These are phyloP conservation scores for Boeremia exigua DNA, from an alignment of 2,329 filamentous ascomycete genomes.

Conservation along the genomic window DNA sequence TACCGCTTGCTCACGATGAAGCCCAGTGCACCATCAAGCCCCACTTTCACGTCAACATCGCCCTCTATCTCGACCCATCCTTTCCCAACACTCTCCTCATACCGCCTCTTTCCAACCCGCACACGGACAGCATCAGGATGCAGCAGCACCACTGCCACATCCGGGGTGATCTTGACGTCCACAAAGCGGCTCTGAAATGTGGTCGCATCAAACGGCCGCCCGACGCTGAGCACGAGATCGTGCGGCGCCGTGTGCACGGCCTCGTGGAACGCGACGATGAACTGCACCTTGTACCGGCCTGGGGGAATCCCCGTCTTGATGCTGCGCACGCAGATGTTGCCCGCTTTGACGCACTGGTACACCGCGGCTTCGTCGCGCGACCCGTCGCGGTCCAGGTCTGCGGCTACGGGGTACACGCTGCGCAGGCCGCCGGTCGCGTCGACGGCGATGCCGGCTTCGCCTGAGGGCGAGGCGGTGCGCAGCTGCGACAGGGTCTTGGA, in stretches of 20 bases:
- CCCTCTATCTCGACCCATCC: constrained; percentile 49
- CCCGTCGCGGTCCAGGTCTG: constrained; percentile 46
- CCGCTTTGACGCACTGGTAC: constrained; percentile 40
- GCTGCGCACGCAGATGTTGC: constrained; percentile 44
- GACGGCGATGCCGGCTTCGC: constrained; percentile 41
- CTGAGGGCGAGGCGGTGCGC: constrained; percentile 36
- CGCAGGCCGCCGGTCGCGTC: constrained; percentile 32
- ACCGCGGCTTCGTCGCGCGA: constrained; percentile 44
- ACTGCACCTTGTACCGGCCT: constrained; percentile 45
- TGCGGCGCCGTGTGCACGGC: constrained; percentile 26
- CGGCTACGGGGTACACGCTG: constrained; percentile 44
- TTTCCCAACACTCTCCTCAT: constrained; percentile 37
- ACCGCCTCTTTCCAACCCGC: constrained; percentile 38
- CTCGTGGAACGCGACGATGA: constrained; percentile 43
- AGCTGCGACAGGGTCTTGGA: constrained; percentile 27
- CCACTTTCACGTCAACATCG: constrained; percentile 45
- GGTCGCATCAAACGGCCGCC: constrained; percentile 42
- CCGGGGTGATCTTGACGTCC: constrained; percentile 48
- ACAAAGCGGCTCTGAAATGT: constrained; percentile 44
- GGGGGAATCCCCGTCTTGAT: constrained; percentile 48
- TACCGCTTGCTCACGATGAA: constrained; percentile 46
- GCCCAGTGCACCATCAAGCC: constrained; percentile 46
- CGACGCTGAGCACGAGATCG: constrained; percentile 47
- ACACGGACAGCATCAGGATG: constrained; percentile 48
- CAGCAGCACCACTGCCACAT: constrained; percentile 46